Evolutionary conservation across 805 yeast species (phyloP).

Genomic region (Sugiyamaella smithiae): DNA sequence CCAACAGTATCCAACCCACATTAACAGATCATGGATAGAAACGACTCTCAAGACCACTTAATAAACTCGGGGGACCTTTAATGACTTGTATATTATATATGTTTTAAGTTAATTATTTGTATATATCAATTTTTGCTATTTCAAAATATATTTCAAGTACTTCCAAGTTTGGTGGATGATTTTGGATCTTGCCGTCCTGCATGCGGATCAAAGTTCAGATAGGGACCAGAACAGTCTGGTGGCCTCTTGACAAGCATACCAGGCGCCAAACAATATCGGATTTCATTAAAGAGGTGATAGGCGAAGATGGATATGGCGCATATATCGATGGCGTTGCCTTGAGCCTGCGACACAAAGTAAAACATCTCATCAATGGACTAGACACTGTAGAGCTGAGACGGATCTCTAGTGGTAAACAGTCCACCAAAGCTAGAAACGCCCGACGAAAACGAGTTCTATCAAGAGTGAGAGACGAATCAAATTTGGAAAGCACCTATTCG

Average conservation of each 20-base stretch:
- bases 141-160: too few species aligned
- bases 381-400: slow-evolving; percentile 5
- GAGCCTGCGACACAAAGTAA: background rate
- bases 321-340: slow-evolving; percentile 11
- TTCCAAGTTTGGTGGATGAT: too few species aligned
- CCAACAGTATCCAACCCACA: slow-evolving; percentile 22
- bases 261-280: background rate
- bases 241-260: slow-evolving; percentile 7
- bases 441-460: slow-evolving; percentile 9
- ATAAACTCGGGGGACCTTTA: too few species aligned
- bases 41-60: background rate
- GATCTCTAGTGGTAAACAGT: background rate
- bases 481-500: too few species aligned
- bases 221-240: background rate
- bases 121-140: too few species aligned
- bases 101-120: too few species aligned
- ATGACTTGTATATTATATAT: too few species aligned
- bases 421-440: background rate
- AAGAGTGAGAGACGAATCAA: slow-evolving; percentile 2
- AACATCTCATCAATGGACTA: slow-evolving; percentile 7
- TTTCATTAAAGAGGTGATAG: background rate
- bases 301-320: slow-evolving; percentile 3
- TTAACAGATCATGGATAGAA: background rate
- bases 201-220: slow-evolving; percentile 3
- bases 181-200: too few species aligned